phyloP scores from a whole-genome alignment of 2,329 filamentous ascomycete genomes.

The Tolypocladium guangdongense region DNA sequence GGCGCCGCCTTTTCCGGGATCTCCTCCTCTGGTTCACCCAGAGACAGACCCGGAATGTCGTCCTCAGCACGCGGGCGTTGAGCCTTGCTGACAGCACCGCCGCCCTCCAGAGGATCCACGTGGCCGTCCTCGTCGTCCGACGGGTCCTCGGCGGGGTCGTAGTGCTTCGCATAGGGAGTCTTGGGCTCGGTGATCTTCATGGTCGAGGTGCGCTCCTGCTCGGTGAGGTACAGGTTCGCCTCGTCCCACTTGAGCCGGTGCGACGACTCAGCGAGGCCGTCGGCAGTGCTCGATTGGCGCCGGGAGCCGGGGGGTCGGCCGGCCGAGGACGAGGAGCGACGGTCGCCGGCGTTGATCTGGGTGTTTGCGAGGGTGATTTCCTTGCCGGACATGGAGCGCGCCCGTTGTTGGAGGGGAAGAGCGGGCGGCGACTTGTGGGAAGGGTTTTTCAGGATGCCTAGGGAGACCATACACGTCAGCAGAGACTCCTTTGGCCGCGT shows the following conservation, averaged over 20 bases:
- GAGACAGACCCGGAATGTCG: conserved; percentile 83
- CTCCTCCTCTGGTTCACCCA: conserved; percentile 83
- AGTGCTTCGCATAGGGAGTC: conserved; percentile 88
- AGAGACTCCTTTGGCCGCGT: neutral
- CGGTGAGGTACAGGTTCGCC: conserved; percentile 91
- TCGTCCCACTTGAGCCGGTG: conserved; percentile 96
- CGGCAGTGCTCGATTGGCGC: conserved; percentile 50
- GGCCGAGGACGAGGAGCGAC: conserved; percentile 69
- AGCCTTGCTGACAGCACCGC: conserved; percentile 17
- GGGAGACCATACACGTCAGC: neutral
- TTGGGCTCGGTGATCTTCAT: conserved; percentile 99
- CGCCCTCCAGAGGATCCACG: conserved; percentile 10
- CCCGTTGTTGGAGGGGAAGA: conserved; percentile 28
- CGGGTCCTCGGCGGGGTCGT: conserved; percentile 81
- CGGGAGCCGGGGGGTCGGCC: conserved; percentile 55
- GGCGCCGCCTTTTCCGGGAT: conserved; percentile 30
- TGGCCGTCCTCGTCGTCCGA: conserved; percentile 55
- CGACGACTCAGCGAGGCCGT: conserved; percentile 38
- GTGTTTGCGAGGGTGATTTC: conserved; percentile 93
- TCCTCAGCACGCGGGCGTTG: conserved; percentile 39
- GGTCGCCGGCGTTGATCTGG: conserved; percentile 81
- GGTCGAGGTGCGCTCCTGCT: conserved; percentile 87
- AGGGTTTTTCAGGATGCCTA: conserved; percentile 92
- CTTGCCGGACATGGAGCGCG: conserved; percentile 51
- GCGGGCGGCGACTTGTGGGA: conserved; percentile 44